phyloP scores from a whole-genome alignment of 2,329 filamentous ascomycete genomes.

The Xylaria sp. region DNA sequence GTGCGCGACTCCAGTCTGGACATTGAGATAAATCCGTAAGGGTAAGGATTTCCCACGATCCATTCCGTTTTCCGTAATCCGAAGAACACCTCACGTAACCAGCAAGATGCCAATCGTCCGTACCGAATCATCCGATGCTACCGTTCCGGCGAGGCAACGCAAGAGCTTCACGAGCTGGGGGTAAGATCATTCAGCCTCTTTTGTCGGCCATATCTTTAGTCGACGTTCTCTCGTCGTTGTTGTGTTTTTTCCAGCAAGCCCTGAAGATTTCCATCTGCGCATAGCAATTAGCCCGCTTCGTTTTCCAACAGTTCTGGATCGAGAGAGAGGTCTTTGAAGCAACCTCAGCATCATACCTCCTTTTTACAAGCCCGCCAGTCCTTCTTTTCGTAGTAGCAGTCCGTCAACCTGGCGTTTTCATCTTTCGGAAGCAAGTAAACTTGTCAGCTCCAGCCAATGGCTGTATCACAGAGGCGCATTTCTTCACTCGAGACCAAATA shows the following conservation, averaged over 20 bases:
- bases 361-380: conserved; percentile 87
- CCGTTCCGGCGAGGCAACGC: not conserved
- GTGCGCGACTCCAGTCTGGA: no score
- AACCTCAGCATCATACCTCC: conserved; percentile 61
- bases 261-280: conserved; percentile 81
- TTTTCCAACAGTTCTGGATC: not conserved
- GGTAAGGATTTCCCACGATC: no score
- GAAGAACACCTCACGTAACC: no score
- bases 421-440: conserved; percentile 44
- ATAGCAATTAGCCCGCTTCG: conserved; percentile 4
- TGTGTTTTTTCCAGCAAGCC: conserved; percentile 84
- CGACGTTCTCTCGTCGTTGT: conserved; percentile 77
- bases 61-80: no score
- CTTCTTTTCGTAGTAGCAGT: conserved; percentile 94
- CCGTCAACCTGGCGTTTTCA: conserved; percentile 84
- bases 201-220: conserved; percentile 54
- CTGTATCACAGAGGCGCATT: not conserved
- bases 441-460: conserved; percentile 8
- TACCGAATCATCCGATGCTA: not conserved
- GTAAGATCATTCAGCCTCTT: not conserved
- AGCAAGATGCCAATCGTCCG: not conserved
- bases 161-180: not conserved
- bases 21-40: no score
- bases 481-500: no score
- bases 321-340: not conserved